Conservation (phyloP, 768 basidiomycete genomes). For the Auricularia cornea region DNA sequence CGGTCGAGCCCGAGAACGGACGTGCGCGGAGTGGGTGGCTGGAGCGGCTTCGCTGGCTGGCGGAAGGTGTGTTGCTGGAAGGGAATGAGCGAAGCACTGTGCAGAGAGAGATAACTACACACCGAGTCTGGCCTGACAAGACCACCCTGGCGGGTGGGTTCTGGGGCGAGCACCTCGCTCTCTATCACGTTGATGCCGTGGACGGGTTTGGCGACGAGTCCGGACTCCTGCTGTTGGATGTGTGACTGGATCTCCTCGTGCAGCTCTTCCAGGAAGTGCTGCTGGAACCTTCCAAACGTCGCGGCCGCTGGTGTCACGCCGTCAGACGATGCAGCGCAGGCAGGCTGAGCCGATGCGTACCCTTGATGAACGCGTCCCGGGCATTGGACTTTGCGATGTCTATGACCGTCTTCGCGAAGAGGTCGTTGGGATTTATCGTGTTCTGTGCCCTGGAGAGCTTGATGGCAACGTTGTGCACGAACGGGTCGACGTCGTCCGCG, state of each 20-base stretch:
- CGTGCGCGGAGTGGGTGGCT: constrained; percentile 67
- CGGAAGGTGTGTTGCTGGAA: constrained; percentile 72
- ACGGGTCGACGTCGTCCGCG: constrained; percentile 27
- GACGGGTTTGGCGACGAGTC: constrained; percentile 44
- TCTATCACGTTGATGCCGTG: constrained; percentile 72
- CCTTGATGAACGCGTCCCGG: constrained; percentile 56
- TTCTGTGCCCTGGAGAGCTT: constrained; percentile 77
- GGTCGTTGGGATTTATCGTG: constrained; percentile 71
- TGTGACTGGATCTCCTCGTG: constrained; percentile 74
- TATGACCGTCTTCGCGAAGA: constrained; percentile 63
- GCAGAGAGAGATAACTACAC: constrained; percentile 14
- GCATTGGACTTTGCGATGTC: constrained; percentile 70
- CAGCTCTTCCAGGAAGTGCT: constrained; percentile 66
- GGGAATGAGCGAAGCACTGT: constrained; percentile 3
- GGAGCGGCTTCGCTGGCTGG: constrained; percentile 60
- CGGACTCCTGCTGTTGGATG: constrained; percentile 53
- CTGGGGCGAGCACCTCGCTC: constrained; percentile 78
- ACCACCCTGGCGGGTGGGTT: constrained; percentile 69
- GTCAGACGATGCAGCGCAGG: not conserved
- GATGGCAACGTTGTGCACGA: constrained; percentile 63
- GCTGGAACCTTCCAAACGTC: constrained; percentile 80
- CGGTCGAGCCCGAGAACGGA: constrained; percentile 84
- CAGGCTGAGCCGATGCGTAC: constrained; percentile 30
- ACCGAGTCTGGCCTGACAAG: constrained; percentile 61
- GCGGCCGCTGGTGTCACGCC: constrained; percentile 47